These are phyloP conservation scores for Diaporthe citriasiana DNA, from an alignment of 2,329 filamentous ascomycete species.

Conservation along the genomic window DNA sequence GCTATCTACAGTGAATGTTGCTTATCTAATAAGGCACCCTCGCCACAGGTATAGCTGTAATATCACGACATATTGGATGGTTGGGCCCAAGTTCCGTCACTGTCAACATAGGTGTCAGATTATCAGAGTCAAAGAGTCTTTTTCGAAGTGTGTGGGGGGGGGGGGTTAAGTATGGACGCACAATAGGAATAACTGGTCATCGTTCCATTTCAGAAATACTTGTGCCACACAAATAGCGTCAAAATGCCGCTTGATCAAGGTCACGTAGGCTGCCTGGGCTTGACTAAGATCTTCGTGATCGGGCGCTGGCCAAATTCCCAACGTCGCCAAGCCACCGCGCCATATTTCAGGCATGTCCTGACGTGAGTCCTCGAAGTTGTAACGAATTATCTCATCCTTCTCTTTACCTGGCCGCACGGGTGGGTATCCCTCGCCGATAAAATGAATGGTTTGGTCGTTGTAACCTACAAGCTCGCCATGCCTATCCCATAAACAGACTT, in stretches of 20 bases:
- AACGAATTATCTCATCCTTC: no score
- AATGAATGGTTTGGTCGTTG: no score
- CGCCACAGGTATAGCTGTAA: conserved; percentile 1
- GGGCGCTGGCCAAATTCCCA: background rate
- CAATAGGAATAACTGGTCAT: background rate
- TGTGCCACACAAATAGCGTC: conserved; percentile 9
- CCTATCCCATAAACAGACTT: no score
- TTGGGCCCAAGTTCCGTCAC: conserved; percentile 25
- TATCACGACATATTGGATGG: conserved; percentile 26
- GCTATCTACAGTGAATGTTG: no score
- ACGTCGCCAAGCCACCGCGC: background rate
- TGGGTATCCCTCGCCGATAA: no score
- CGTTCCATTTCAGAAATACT: background rate
- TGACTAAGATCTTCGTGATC: background rate
- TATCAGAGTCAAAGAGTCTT: no score
- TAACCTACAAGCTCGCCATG: no score
- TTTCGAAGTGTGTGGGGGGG: background rate
- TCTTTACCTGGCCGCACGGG: no score
- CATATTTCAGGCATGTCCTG: no score
- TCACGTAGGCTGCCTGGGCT: conserved; percentile 8
- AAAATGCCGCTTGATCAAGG: conserved; percentile 21
- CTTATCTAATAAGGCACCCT: no score
- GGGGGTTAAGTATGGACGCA: background rate
- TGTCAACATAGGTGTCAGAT: background rate
- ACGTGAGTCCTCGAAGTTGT: no score